These are phyloP conservation scores for Parachlorella kessleri DNA, from an alignment of 139 green algal species.

Conservation along the genomic window DNA sequence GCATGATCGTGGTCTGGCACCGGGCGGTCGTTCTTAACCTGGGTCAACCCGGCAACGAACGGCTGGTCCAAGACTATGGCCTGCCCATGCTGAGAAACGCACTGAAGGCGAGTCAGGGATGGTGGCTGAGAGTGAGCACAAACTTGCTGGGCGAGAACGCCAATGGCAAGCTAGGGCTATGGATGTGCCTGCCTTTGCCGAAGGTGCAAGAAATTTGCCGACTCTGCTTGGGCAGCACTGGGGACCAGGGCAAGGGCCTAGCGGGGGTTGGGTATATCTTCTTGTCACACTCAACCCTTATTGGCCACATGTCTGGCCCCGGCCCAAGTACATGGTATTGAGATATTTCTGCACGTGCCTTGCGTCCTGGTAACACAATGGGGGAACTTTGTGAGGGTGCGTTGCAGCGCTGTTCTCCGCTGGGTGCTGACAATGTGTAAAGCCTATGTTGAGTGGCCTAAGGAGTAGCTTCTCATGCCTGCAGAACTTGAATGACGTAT, in stretches of 20 bases:
- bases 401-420: background rate
- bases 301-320: too few relatives aligned
- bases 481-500: conserved; percentile 25
- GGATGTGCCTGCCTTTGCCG: background rate
- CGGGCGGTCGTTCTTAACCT: conserved; percentile 17
- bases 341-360: too few relatives aligned
- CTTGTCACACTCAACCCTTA: too few relatives aligned
- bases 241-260: background rate
- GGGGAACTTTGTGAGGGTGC: background rate
- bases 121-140: background rate
- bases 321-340: too few relatives aligned
- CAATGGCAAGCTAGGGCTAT: too few relatives aligned
- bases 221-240: background rate
- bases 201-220: background rate
- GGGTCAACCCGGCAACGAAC: conserved; percentile 16
- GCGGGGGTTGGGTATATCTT: background rate
- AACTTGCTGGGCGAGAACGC: too few relatives aligned
- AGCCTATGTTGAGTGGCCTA: too few relatives aligned
- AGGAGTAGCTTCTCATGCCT: too few relatives aligned
- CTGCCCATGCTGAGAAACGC: conserved; percentile 24
- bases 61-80: conserved; percentile 17
- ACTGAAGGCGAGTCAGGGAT: conserved; percentile 2
- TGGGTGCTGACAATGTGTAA: too few relatives aligned
- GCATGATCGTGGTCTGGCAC: conserved; percentile 20
- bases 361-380: too few relatives aligned